phyloP scores from a whole-genome alignment of 768 basidiomycete genomes.

The Coprinellus aureogranulatus region DNA sequence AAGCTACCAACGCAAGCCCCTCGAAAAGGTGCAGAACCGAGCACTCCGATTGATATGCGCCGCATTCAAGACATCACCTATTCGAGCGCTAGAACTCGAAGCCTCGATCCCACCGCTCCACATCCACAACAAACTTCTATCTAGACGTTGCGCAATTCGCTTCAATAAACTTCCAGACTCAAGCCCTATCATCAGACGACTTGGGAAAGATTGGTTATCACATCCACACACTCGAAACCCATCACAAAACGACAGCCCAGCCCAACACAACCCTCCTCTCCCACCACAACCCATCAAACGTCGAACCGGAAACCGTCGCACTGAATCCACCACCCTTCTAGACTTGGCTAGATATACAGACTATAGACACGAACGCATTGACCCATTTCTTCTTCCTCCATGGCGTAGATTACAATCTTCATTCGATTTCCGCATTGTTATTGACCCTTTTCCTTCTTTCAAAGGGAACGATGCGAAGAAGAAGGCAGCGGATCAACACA shows the following conservation, averaged over 20 bases:
- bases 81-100: constrained; percentile 30
- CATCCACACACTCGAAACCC: background rate
- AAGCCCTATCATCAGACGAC: constrained; percentile 20
- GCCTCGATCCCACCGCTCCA: constrained; percentile 29
- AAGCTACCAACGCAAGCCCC: constrained; percentile 16
- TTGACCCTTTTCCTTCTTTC: background rate
- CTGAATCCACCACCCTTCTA: constrained; percentile 11
- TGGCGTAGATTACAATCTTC: constrained; percentile 14
- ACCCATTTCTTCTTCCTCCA: constrained; percentile 19
- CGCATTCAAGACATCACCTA: constrained; percentile 32
- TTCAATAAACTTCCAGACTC: constrained; percentile 20
- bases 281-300: background rate
- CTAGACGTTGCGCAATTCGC: constrained; percentile 16
- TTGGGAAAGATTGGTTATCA: constrained; percentile 14
- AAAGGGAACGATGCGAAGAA: constrained; percentile 5
- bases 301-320: background rate
- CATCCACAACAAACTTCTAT: constrained; percentile 11
- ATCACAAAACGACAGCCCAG: constrained; percentile 15
- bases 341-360: constrained; percentile 12
- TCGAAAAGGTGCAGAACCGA: constrained; percentile 28
- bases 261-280: constrained; percentile 7
- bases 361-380: constrained; percentile 15
- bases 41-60: constrained; percentile 31
- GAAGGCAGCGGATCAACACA: constrained; percentile 10
- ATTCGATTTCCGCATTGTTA: too few relatives aligned